Evolutionary conservation across 2,329 filamentous ascomycete species (phyloP).

Genomic region (Aspergillus melleus): DNA sequence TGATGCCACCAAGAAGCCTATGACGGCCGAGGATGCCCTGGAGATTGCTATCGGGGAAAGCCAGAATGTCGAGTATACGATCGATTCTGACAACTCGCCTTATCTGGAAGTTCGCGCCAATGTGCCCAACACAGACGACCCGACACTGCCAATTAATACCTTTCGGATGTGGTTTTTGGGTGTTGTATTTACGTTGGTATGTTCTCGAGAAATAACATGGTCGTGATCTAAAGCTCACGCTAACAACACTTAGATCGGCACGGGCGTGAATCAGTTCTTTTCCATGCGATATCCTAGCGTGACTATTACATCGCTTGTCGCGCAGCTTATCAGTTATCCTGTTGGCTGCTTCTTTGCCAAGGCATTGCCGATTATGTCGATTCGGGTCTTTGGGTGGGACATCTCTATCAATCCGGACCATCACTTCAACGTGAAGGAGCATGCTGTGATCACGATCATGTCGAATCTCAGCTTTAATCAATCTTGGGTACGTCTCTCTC

Average conservation of each 20-base stretch:
- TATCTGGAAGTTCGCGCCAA: constrained; percentile 30
- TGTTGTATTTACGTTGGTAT: constrained; percentile 45
- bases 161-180: constrained; percentile 47
- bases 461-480: constrained; percentile 49
- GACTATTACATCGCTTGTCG: constrained; percentile 46
- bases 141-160: constrained; percentile 28
- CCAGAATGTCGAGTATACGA: constrained; percentile 18
- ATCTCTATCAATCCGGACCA: constrained; percentile 43
- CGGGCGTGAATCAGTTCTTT: constrained; percentile 50
- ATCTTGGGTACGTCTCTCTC: constrained; percentile 15
- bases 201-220: neutral
- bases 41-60: constrained; percentile 23
- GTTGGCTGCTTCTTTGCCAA: constrained; percentile 42
- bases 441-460: constrained; percentile 49
- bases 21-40: constrained; percentile 17
- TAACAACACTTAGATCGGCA: constrained; percentile 32
- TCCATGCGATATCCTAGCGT: constrained; percentile 47
- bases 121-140: constrained; percentile 29
- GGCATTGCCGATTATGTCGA: constrained; percentile 38
- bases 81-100: constrained; percentile 29
- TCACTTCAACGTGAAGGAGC: constrained; percentile 50
- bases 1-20: constrained; percentile 14
- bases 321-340: constrained; percentile 46
- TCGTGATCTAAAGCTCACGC: neutral
- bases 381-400: constrained; percentile 17